Evolutionary conservation across 2,329 filamentous ascomycete species (phyloP), one percentile per base, ranked within the genome.

Genomic region (Pseudogymnoascus sp.): DNA sequence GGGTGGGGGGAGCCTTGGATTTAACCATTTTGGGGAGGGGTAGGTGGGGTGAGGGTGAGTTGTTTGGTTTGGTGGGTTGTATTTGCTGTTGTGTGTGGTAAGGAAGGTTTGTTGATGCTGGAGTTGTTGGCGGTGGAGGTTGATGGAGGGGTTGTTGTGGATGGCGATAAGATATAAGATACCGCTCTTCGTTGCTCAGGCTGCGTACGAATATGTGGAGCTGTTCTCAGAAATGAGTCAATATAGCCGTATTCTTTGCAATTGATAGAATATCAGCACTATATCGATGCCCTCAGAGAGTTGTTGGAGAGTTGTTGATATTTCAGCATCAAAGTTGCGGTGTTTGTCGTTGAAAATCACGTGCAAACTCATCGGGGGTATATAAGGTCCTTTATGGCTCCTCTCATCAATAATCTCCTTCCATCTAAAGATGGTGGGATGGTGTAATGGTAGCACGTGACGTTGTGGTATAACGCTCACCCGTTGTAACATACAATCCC

Each of bases 401-500:
- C 29, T 58, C 52, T 58, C 27, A 58, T 58, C 52, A 58, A 58
- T 58, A 58, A 58, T 58, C 52, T 58, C 52, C 52, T 58, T 35
- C 52, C 52, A 58, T 36, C 25, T 27, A 25, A 58, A 35, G 29
- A 36, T 58, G 52, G 52, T 58, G 52, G 52, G n/a, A 58, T 58
- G 52, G 52, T 58, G 52, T 58, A 58, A 58, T 58, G 52, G 52
- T 58, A 58, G 52, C 52, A 60, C 61, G 61, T 59, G 61, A 62
- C 55, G 48, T 62, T 71, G 70, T 71, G 70, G 70, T 64, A 33
- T 60, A 64, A 63, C 62, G 52, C 59, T 45, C n/a, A 31, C 4
- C 15, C 62, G 62, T 64, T 63, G 62, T 58, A 58, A 62, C 61
- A 68, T 65, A 63, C 62, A 64, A 61, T 62, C 62, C 70, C 68